A percentile compares a stretch with the other conserved stretches of the same genome.
phyloP scores from a whole-genome alignment of 140 eudicot species.

The Cichorium intybus region DNA sequence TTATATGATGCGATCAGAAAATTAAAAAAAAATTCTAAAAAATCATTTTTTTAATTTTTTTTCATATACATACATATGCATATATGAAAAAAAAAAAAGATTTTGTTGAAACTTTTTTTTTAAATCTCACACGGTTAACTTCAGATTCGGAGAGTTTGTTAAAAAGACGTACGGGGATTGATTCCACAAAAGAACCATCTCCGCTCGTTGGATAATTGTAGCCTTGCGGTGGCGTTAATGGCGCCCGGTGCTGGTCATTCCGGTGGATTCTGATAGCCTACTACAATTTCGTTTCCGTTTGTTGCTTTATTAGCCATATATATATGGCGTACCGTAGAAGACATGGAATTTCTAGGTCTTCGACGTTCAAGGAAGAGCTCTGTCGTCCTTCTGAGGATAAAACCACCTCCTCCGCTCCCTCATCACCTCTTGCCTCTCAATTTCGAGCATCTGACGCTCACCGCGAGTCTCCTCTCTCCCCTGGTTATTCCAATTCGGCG shows the following conservation, averaged over 20 bases:
- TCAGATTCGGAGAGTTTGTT: constrained; percentile 21
- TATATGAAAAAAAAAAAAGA: no score
- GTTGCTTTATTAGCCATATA: not conserved
- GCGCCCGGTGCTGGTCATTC: not conserved
- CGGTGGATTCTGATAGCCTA: not conserved
- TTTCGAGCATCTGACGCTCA: constrained; percentile 54
- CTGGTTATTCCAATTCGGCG: constrained; percentile 28
- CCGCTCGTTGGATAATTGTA: constrained; percentile 7
- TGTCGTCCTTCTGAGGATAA: constrained; percentile 12
- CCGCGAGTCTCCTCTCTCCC: constrained; percentile 45
- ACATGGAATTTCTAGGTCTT: constrained; percentile 51
- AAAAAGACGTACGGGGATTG: constrained; percentile 5
- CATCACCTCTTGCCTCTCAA: constrained; percentile 49
- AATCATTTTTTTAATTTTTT: no score
- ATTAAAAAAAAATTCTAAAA: no score
- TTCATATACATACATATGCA: no score
- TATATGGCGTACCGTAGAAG: constrained; percentile 66
- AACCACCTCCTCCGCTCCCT: constrained; percentile 29
- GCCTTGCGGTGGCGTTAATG: constrained; percentile 13
- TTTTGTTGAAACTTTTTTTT: no score
- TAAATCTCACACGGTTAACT: not conserved
- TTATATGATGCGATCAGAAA: no score
- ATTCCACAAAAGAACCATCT: not conserved
- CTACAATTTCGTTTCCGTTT: not conserved
- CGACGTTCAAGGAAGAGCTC: constrained; percentile 48